Base-by-base conservation (phyloP, 257 asterid genomes). In the Solanum ossicruentum region DNA sequence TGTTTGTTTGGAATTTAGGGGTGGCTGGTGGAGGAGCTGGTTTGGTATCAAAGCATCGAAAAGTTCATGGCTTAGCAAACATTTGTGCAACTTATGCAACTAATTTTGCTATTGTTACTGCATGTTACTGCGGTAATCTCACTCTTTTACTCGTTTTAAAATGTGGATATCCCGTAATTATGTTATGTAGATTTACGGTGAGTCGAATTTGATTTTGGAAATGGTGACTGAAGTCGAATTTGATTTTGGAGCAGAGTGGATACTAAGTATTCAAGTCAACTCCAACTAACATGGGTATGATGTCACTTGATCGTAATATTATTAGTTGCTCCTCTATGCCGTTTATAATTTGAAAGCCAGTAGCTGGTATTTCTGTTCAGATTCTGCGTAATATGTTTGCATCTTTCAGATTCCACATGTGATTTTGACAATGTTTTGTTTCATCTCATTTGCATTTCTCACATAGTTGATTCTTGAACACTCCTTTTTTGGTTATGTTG, bases 1-100 rank as follows among this genome's bases (percentile, higher is more conserved):
- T 66, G 0, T 28, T 45, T 36, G 4, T 55, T 18, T 85, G 47
- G 82, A 56, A 83, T 84, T 85, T 79, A 96, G 99, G 99, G 72
- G 69, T 93, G 86, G 92, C 91, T 71, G 99, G 99, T 82, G 98
- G 94, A 84, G 96, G 93, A 82, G 91, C 91, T 75, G 99, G 98
- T 57, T 83, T 89, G 52, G 39, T 95, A 39, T 93, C 98, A 11
- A 96, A 91, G 93, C 94, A 95, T 86, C 85, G 95, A 51, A 96
- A 93, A 86, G 86, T 87, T 81, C 92, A 81, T 43, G 98, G 98
- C 57, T 84, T 92, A 81, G 87, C 96, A 52, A 87, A 88, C 39
- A 91, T 94, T 51, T 85, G 94, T 83, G 91, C 95, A 16, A 87
- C 95, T 43, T 96, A 95, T 87, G 99, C 99, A 7, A 60, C 98